Evolutionary conservation across 768 basidiomycete species (phyloP), one percentile per base, ranked within the genome.

Genomic region (Termitomyces sp.): DNA sequence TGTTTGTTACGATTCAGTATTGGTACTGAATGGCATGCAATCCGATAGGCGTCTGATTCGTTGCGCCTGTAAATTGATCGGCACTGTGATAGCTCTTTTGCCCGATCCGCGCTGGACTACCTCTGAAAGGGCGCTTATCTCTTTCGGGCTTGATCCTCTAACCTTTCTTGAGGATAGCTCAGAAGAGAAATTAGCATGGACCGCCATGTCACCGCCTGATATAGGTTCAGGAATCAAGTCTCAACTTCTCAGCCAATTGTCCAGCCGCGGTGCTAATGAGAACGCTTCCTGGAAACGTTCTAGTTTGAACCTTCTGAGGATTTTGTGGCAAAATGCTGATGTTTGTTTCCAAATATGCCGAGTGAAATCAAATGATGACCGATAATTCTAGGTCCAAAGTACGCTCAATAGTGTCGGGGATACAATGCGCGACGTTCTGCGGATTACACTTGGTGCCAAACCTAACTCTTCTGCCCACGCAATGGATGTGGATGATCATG

Each of bases 301-400:
- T 45, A 75, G 80, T 59, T 69, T 74, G 18, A 71, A 73, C 44
- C 74, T 93, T 24, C 82, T 90, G 53, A 76, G 78, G 33, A 70
- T 81, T 8, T 71, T 94, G 28, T 93, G 92, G 85, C 84, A 84
- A 61, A 84, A 83, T 61, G 67, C 78, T 48, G 90, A 92, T 66
- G 93, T 94, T 65, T 68, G 84, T 78, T 40, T 58, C 20, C 48
- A 24, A 55, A 20, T 38, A 46, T 51, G 16, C 20, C 36, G 20
- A 32, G 32, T 48, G 54, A 36, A 24, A 13, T n/a, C 3, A 13
- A 39, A 54, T n/a, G 48, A 28, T 12, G 55, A 42, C 20, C 22
- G 38, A 15, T 39, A 22, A 18, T 60, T 40, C 2, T 20, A 91
- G 89, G 76, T 87, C 28, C 87, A 88, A 68, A 82, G 83, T 60